These are phyloP conservation scores for Rhodotorula toruloides DNA, from an alignment of 768 basidiomycete species.

Conservation along the genomic window DNA sequence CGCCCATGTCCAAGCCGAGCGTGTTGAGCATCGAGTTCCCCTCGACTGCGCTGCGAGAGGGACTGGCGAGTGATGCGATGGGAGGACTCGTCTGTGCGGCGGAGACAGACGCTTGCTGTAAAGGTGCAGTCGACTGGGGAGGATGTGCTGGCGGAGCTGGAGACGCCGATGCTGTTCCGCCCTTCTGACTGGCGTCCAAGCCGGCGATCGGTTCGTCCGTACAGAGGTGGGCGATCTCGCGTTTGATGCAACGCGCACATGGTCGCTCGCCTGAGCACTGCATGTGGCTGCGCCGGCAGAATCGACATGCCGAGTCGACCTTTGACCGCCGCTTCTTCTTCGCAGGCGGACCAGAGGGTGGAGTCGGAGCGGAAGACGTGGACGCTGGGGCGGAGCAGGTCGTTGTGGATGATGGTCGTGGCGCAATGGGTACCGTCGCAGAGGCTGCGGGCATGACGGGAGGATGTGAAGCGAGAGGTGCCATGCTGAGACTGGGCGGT, in stretches of 20 bases:
- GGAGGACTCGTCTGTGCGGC: not conserved
- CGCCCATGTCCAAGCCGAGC: conserved; percentile 22
- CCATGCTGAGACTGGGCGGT: not conserved
- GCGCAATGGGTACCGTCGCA: not conserved
- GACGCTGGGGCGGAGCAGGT: not conserved
- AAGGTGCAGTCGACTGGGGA: not conserved
- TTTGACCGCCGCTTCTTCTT: conserved; percentile 37
- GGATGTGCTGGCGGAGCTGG: not conserved
- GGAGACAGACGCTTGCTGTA: not conserved
- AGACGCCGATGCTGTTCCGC: not conserved
- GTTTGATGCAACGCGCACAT: conserved; percentile 65
- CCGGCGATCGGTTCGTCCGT: conserved; percentile 63
- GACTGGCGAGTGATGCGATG: no score
- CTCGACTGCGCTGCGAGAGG: no score
- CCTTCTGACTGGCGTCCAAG: not conserved
- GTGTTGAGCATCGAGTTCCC: conserved; percentile 22
- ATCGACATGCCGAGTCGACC: conserved; percentile 40
- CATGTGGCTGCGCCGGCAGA: conserved; percentile 38
- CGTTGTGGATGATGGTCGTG: not conserved
- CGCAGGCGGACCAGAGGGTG: not conserved
- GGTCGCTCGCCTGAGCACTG: conserved; percentile 30
- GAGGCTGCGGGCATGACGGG: not conserved
- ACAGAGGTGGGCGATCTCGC: conserved; percentile 91
- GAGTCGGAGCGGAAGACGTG: not conserved
- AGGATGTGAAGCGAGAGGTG: not conserved